Evolutionary conservation across 176 grass and related monocot species (phyloP), one percentile per base, ranked within the genome.

Genomic region (Paspalum notatum): DNA sequence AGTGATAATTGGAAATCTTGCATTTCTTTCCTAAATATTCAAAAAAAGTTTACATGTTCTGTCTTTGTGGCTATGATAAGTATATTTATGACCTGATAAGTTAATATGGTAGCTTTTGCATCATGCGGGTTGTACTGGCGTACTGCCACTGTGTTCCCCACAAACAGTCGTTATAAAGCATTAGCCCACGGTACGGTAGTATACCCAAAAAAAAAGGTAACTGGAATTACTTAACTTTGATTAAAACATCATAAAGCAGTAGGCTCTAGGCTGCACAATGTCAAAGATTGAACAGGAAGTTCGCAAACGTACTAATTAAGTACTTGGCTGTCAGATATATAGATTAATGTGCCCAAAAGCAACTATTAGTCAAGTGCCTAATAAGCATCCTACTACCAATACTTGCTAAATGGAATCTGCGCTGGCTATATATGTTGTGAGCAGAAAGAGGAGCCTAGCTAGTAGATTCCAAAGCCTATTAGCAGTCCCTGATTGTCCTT

Each of bases 381-480:
- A 8, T 47, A 47, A 47, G 45, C 45, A 47, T 47, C 32, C 32
- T 32, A 12, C 45, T 47, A 47, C 45, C 45, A 47, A 8, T 47
- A 38, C 49, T 72, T 64, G 48, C 57, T 56, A 27, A 83, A 50
- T 78, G 67, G 58, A 83, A 79, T 74, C 15, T 74, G 15, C 8
- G 43, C 32, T 22, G 43, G 12, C 22, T 71, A 32, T 27, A 71
- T 71, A 27, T 50, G 50, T 16, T 41, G 74, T 84, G 5, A 68
- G 81, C 75, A 74, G 86, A 84, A 88, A 80, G 62, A 79, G 80
- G 53, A 79, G 68, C 60, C 75, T 84, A 32, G 32, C 1, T 32
- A 32, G 32, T 32, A 32, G 32, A 1, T 32, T 66, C 66, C 40
- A 63, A 43, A 71, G 20, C 74, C 80, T 72, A 58, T 24, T 18